Evolutionary conservation across 148 eudicot species (phyloP), one percentile per base, ranked within the genome.

Genomic region (Chenopodium suecicum): DNA sequence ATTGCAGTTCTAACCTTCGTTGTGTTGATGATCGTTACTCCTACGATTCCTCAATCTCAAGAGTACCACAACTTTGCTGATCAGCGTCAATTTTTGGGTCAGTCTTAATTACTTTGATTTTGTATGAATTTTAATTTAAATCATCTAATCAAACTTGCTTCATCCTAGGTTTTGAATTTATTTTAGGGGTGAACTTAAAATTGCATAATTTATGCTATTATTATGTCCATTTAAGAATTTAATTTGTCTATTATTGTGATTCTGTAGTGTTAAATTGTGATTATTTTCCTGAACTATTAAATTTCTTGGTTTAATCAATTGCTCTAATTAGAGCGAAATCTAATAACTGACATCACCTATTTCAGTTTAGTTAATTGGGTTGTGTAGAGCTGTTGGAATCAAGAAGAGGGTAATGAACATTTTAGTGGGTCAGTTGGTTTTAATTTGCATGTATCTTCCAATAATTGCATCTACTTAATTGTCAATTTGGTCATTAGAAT

Each of bases 61-160:
- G 90, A 89, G 14, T 94, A 94, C 78, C 98, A 94, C 79, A 75
- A 94, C 80, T 94, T 94, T 74, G 95, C 98, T 66, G 98, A 94
- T 80, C 84, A 94, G 27, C 97, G 97, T 73, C 25, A 86, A 74
- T 91, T 89, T 77, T 79, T 94, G 4, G 94, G 98, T 83, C 73
- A 73, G 19, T n/a, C 1, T 25, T 47, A 16, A 14, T 52, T 60
- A 7, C 65, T 72, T 80, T 46, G 2, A 4, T 65, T 25, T 54
- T 50, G 3, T 8, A 22, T 41, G 10, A 31, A 44, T 48, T 72
- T 74, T 14, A 34, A 34, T 64, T 74, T 52, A 62, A 74, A 58
- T 66, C 77, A 37, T 25, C 37, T 3, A 3, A 25, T 44, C 70
- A 7, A 65, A 27, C 29, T 27, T 27, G 29, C 29, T 27, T 27